Conservation (phyloP, 2,329 filamentous ascomycete genomes). For the Coniella vitis region DNA sequence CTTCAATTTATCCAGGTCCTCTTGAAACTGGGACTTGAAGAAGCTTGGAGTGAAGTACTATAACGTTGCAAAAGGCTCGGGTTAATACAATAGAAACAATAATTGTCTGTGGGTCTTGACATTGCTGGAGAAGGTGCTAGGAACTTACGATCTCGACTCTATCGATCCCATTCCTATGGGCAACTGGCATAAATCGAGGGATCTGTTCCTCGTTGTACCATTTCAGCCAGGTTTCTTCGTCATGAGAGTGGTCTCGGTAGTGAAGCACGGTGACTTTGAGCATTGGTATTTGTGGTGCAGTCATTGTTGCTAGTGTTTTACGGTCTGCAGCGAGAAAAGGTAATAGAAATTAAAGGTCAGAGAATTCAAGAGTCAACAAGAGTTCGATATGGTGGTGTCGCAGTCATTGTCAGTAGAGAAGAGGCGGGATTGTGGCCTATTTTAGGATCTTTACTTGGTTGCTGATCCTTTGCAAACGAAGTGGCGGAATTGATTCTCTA, state of each 20-base stretch:
- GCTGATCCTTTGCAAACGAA: too few species aligned
- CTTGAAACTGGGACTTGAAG: slow-evolving; percentile 13
- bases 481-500: too few species aligned
- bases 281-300: not conserved
- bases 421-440: too few species aligned
- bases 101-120: not conserved
- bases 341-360: too few species aligned
- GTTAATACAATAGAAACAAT: too few species aligned
- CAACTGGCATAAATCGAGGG: slow-evolving; percentile 13
- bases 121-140: not conserved
- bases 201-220: slow-evolving; percentile 16
- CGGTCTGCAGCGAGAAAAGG: not conserved
- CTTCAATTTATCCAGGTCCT: slow-evolving; percentile 15
- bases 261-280: slow-evolving; percentile 5
- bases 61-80: not conserved
- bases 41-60: slow-evolving; percentile 10
- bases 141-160: slow-evolving; percentile 9
- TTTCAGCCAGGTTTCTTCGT: slow-evolving; percentile 13
- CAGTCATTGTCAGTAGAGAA: too few species aligned
- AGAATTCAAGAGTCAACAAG: too few species aligned
- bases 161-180: slow-evolving; percentile 11
- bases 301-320: not conserved
- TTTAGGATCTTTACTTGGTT: too few species aligned
- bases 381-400: too few species aligned
- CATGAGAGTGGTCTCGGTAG: slow-evolving; percentile 1